A percentile compares a stretch with the other conserved stretches of the same genome.
Conservation (phyloP, 768 basidiomycete genomes). For the Roridomyces roridus region DNA sequence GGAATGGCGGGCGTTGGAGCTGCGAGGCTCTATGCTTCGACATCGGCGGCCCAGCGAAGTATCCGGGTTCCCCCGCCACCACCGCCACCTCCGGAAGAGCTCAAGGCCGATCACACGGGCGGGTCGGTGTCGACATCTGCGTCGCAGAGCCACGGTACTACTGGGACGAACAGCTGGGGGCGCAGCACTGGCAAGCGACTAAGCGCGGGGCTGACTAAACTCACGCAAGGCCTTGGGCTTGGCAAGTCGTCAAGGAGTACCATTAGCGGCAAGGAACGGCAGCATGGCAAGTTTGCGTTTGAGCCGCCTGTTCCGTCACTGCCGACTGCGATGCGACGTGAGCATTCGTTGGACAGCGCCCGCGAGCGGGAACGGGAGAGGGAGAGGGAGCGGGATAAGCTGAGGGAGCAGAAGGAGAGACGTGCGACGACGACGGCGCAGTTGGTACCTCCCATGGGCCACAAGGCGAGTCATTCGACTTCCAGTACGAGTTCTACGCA, state of each 20-base stretch:
- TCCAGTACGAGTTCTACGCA: constrained; percentile 27
- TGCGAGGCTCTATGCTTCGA: constrained; percentile 20
- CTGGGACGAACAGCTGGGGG: constrained; percentile 29
- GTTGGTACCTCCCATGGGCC: constrained; percentile 22
- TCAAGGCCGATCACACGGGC: constrained; percentile 45
- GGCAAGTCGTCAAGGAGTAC: constrained; percentile 36
- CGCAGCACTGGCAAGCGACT: constrained; percentile 48
- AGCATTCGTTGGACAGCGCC: constrained; percentile 16
- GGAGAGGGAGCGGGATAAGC: constrained; percentile 34
- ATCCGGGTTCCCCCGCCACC: constrained; percentile 26
- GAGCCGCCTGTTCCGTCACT: constrained; percentile 70
- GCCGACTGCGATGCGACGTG: constrained; percentile 26
- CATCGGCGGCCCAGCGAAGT: constrained; percentile 19
- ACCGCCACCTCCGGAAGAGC: constrained; percentile 30
- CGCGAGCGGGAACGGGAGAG: constrained; percentile 33
- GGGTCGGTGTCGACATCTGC: constrained; percentile 48
- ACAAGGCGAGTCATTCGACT: constrained; percentile 18
- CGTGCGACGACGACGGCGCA: constrained; percentile 30
- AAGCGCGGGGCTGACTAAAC: constrained; percentile 62
- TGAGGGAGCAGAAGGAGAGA: constrained; percentile 32
- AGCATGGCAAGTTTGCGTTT: constrained; percentile 71
- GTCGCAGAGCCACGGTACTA: constrained; percentile 30
- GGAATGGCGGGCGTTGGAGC: constrained; percentile 25
- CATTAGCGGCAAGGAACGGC: constrained; percentile 39
- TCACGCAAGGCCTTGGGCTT: constrained; percentile 41